A percentile compares a stretch with the other conserved stretches of the same genome.
Evolutionary conservation across 805 yeast species (phyloP).

Genomic region (Tetrapisispora nanseiensis): DNA sequence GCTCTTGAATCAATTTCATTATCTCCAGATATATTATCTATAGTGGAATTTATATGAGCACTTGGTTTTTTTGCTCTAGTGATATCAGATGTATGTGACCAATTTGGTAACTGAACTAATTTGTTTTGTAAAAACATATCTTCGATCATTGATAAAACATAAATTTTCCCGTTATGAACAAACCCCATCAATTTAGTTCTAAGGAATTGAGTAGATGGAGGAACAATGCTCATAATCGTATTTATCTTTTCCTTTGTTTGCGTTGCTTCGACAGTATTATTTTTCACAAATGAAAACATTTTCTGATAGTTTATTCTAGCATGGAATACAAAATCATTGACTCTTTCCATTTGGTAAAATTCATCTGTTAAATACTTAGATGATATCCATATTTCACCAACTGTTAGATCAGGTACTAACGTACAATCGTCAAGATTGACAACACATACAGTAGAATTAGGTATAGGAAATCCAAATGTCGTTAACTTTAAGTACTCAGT

Average conservation of each 20-base stretch:
- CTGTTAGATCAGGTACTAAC: constrained; percentile 62
- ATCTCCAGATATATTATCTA: not conserved
- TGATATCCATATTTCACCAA: constrained; percentile 98
- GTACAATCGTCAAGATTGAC: constrained; percentile 87
- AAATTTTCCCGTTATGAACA: constrained; percentile 75
- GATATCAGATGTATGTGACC: constrained; percentile 30
- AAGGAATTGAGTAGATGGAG: constrained; percentile 39
- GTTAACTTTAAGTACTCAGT: constrained; percentile 61
- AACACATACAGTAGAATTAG: constrained; percentile 86
- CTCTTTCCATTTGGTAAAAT: constrained; percentile 28
- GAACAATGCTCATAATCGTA: constrained; percentile 22
- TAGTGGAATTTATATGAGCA: not conserved
- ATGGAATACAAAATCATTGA: constrained; percentile 29
- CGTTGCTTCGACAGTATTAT: constrained; percentile 1
- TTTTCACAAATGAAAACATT: constrained; percentile 18
- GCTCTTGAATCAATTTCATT: no score
- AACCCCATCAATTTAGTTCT: constrained; percentile 91
- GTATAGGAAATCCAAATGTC: constrained; percentile 88
- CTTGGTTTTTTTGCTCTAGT: constrained; percentile 10
- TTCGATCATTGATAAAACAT: constrained; percentile 81
- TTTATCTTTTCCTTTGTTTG: constrained; percentile 18
- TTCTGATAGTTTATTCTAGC: constrained; percentile 25
- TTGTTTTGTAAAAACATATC: constrained; percentile 71
- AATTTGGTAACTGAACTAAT: constrained; percentile 26
- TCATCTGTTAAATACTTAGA: constrained; percentile 72